Percentiles rank a stretch among this genome's conserved stretches.
These are phyloP conservation scores for Jatropha podagrica DNA, from an alignment of 441 rosid species.

Conservation along the genomic window DNA sequence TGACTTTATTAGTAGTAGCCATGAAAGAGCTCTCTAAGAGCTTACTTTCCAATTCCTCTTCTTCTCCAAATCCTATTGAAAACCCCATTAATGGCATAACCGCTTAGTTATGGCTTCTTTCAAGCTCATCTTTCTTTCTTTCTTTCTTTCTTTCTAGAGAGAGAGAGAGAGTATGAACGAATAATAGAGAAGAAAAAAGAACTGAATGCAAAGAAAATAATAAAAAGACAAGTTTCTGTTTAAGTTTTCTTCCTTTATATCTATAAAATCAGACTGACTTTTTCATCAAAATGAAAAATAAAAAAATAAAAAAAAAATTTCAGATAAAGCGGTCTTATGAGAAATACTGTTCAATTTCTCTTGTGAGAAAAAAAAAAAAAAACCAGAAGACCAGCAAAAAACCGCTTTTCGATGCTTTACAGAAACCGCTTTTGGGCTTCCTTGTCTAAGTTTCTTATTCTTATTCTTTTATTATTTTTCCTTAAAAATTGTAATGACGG, in stretches of 20 bases:
- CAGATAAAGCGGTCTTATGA: slow-evolving; percentile 53
- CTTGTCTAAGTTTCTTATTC: slow-evolving; percentile 20
- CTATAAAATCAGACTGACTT: slow-evolving; percentile 35
- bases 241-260: slow-evolving; percentile 9
- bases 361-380: slow-evolving; percentile 11
- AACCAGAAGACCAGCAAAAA: slow-evolving; percentile 20
- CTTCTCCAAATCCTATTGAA: slow-evolving; percentile 24
- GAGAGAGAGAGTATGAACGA: slow-evolving; percentile 13
- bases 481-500: slow-evolving; percentile 21
- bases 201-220: slow-evolving; percentile 38
- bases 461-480: too few species aligned
- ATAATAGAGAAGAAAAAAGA: slow-evolving; percentile 10
- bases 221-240: slow-evolving; percentile 40
- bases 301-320: slow-evolving; percentile 18
- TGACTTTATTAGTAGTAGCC: slow-evolving; percentile 46
- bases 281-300: slow-evolving; percentile 9
- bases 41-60: slow-evolving; percentile 15
- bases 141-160: background rate
- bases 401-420: slow-evolving; percentile 11
- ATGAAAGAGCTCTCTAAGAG: slow-evolving; percentile 34
- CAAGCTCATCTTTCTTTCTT: slow-evolving; percentile 21
- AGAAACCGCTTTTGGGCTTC: slow-evolving; percentile 29
- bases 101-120: slow-evolving; percentile 23
- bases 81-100: slow-evolving; percentile 38
- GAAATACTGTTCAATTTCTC: slow-evolving; percentile 39